Evolutionary conservation across 2,329 filamentous ascomycete genomes (phyloP), one percentile per base, ranked within the genome.

Genomic region (Scytalidium lignicola): DNA sequence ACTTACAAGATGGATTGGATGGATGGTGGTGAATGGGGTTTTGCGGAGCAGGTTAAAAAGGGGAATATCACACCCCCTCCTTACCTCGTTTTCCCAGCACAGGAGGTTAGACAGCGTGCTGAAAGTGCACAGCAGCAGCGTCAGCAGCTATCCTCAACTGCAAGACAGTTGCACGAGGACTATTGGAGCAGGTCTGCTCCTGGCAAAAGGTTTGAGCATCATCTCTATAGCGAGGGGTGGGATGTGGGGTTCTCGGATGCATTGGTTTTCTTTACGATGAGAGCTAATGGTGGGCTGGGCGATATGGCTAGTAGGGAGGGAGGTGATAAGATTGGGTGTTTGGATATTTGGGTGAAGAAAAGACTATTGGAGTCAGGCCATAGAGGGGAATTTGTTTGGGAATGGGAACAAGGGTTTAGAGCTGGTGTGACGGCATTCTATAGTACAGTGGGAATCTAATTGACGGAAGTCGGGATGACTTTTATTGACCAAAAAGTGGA

Each of bases 1-100:
- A 82, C 79, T 0, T 76, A 70, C 58, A 78, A 78, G 48, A 82
- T 82, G 77, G 61, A 79, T 54, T 82, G 78, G 77, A 78, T 79
- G 71, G 71, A 73, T n/a, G 79, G 78, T 12, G 78, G 78, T 12
- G 78, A 79, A 61, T 82, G 79, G 79, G 78, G 78, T 0, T 81
- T 82, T 63, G 69, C 70, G 18, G 69, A 74, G 32, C 76, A 79
- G 63, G 71, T 68, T 8, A 70, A 75, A 19, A 69, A 68, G 19
- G 63, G 66, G 2, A 68, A 70, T 28, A 68, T 79, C 47, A 56
- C 60, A 1, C 55, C 71, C 1, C 70, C 77, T 29, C 47, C 55
- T 32, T 60, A 66, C 47, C 62, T 75, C 48, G 56, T 55, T 1
- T 55, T 76, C 44, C 50, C 65, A 21, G 55, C 57, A 3, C 54